These are phyloP conservation scores for Sclerotinia glacialis DNA, from an alignment of 2,329 filamentous ascomycete species.

Conservation along the genomic window DNA sequence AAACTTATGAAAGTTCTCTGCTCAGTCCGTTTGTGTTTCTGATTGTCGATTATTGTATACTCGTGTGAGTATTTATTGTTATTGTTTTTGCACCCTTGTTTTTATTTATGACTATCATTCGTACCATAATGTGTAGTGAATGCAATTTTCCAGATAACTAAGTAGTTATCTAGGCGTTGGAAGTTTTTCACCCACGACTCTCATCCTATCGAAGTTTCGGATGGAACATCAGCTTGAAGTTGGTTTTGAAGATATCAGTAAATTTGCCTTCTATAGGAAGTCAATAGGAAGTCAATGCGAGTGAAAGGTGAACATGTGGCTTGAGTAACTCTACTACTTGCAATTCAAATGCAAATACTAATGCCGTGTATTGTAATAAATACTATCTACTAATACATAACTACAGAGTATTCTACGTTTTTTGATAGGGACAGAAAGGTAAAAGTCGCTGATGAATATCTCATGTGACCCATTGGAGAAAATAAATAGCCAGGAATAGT, in stretches of 20 bases:
- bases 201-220: background rate
- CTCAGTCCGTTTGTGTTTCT: background rate
- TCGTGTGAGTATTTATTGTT: background rate
- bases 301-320: background rate
- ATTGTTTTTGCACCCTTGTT: background rate
- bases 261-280: background rate
- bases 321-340: too few species aligned
- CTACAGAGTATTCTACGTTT: fast-evolving
- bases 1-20: background rate
- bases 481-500: background rate
- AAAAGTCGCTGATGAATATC: too few species aligned
- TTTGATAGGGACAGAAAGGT: background rate
- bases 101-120: background rate
- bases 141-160: too few species aligned
- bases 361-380: background rate
- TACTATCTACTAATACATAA: background rate
- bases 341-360: background rate
- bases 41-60: background rate
- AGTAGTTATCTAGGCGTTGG: background rate
- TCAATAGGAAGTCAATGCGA: background rate
- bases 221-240: background rate
- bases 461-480: background rate
- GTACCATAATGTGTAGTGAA: background rate
- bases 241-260: background rate
- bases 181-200: background rate